Evolutionary conservation across 2,329 filamentous ascomycete genomes (phyloP), one percentile per base, ranked within the genome.

Genomic region (Gremmenia infestans): DNA sequence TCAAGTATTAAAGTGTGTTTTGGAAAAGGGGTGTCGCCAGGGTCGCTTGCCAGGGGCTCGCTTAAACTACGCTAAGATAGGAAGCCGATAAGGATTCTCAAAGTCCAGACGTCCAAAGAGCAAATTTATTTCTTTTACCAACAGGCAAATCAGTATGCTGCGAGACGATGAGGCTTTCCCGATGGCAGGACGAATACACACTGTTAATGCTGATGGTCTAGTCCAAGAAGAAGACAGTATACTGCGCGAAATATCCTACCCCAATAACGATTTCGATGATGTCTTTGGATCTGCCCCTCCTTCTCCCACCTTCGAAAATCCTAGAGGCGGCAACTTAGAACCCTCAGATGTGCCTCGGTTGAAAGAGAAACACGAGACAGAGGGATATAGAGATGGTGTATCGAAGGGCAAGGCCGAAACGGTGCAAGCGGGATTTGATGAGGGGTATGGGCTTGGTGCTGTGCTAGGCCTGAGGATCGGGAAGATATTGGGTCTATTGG

Each of bases 311-410:
- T 43, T 60, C 32, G 51, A 55, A 19, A 19, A 52, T 43, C 3
- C 22, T 45, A 48, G 53, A 42, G 42, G 36, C 17, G 62, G 61
- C 7, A 67, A 68, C 42, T 19, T 45, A 12, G 67, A 69, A 40
- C 47, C 51, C 9, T 69, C 67, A 2, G 67, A 70, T 60, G 63
- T 70, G n/a, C 67, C 67, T 4, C 56, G 66, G 2, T 42, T 70
- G 32, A 64, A 63, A 32, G 66, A 69, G 48, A 70, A 69, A 49
- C 68, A 71, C 47, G 63, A 67, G 53, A 97, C 89, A 7, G 86
- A 89, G 40, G 94, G 94, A 19, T 97, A 97, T 73, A 87, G 93
- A 57, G 92, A 97, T 66, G 94, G 93, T 46, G 81, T 97, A 52
- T 81, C 87, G 0, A 76, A 76, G 3, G 88, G 88, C 35, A 97